These are phyloP conservation scores for Aureobasidium sp. DNA, from an alignment of 2,329 filamentous ascomycete species.

Conservation along the genomic window DNA sequence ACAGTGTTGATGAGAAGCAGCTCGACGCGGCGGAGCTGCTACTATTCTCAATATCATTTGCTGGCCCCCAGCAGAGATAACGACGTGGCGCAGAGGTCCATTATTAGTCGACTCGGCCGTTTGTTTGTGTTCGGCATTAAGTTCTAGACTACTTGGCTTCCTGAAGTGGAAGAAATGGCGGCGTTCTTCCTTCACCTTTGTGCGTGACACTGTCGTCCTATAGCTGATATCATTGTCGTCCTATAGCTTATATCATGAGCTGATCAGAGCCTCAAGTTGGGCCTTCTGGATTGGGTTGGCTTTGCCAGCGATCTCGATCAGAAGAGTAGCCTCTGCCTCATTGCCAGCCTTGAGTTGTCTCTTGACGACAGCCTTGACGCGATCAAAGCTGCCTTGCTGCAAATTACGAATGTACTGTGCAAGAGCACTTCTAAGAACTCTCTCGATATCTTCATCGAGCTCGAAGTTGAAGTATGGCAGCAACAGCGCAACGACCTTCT, in stretches of 20 bases:
- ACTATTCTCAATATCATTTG: background rate
- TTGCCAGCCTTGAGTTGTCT: background rate
- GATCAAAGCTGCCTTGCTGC: conserved; percentile 4
- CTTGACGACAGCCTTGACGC: conserved; percentile 2
- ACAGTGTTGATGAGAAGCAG: background rate
- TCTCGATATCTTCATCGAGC: conserved; percentile 46
- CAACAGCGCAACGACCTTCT: conserved; percentile 42
- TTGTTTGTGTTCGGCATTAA: background rate
- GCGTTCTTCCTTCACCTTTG: background rate
- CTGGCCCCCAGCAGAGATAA: background rate
- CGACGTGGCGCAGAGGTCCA: background rate
- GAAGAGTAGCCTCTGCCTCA: background rate
- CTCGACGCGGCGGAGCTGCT: background rate
- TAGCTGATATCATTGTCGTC: background rate
- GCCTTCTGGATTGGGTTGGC: background rate
- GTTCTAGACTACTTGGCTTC: background rate
- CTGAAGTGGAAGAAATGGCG: background rate
- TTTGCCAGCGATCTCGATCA: conserved; percentile 4
- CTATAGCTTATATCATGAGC: background rate
- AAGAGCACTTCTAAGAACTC: conserved; percentile 40
- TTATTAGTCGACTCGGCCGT: background rate
- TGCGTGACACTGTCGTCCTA: background rate
- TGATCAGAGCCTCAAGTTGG: conserved; percentile 4
- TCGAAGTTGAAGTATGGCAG: conserved; percentile 37
- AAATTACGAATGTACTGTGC: conserved; percentile 27